Percentiles rank a stretch among this genome's conserved stretches.
phyloP scores from a whole-genome alignment of 371 early-diverging fungal genomes.

The Rhizopus microsporus region DNA sequence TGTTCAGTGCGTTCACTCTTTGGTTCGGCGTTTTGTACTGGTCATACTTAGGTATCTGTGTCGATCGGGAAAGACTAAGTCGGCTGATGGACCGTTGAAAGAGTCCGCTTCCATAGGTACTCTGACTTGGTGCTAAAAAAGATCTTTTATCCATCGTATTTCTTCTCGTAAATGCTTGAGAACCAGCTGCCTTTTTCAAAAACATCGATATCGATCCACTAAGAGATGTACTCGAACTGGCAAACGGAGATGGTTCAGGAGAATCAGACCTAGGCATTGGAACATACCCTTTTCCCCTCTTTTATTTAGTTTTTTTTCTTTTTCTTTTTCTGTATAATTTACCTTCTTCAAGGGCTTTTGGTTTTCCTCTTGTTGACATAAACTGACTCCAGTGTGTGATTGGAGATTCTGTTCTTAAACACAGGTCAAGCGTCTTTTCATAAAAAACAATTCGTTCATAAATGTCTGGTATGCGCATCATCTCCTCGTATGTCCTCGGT shows the following conservation, averaged over 20 bases:
- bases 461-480: conserved; percentile 42
- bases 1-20: conserved; percentile 5
- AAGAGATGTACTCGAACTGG: conserved; percentile 13
- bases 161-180: conserved; percentile 6
- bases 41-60: conserved; percentile 21
- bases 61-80: conserved; percentile 14
- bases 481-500: conserved; percentile 34
- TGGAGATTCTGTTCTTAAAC: conserved; percentile 29
- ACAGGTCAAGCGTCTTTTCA: conserved; percentile 33
- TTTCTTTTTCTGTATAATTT: neutral
- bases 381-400: conserved; percentile 26
- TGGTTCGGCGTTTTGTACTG: neutral
- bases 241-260: neutral
- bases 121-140: conserved; percentile 1
- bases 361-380: conserved; percentile 26
- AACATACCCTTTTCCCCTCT: conserved; percentile 18
- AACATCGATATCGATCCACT: conserved; percentile 23
- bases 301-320: neutral
- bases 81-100: conserved; percentile 26
- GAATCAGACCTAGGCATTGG: conserved; percentile 14
- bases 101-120: conserved; percentile 8
- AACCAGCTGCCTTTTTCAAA: conserved; percentile 20
- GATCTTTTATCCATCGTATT: conserved; percentile 4
- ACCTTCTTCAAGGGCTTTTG: conserved; percentile 26
- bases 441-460: conserved; percentile 39